Conservation (phyloP, 768 basidiomycete genomes). For the Macrolepiota dolichaula region DNA sequence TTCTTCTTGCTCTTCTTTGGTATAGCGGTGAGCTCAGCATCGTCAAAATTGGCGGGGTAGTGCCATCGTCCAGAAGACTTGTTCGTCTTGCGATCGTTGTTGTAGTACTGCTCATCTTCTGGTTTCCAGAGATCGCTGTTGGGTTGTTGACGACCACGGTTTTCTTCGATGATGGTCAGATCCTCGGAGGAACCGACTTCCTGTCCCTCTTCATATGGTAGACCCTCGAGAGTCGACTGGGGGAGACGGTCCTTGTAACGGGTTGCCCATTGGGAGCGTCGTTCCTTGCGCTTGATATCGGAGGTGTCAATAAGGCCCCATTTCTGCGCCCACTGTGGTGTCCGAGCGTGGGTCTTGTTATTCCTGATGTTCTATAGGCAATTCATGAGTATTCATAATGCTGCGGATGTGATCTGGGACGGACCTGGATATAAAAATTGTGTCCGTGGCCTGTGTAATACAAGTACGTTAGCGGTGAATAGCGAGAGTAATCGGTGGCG, state of each 20-base stretch:
- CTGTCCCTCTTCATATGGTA: constrained; percentile 80
- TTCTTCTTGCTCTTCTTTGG: constrained; percentile 53
- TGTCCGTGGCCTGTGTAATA: constrained; percentile 83
- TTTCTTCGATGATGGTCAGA: constrained; percentile 32
- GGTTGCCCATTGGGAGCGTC: constrained; percentile 82
- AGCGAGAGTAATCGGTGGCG: constrained; percentile 1
- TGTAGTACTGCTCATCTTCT: constrained; percentile 77
- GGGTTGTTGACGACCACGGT: constrained; percentile 29
- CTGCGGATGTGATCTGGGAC: constrained; percentile 4
- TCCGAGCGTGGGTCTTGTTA: constrained; percentile 88
- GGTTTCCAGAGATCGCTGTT: constrained; percentile 68
- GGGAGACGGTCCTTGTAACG: constrained; percentile 83
- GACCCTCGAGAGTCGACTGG: constrained; percentile 65
- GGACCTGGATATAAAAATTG: constrained; percentile 89
- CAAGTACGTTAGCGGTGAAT: constrained; percentile 8
- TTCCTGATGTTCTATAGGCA: constrained; percentile 80
- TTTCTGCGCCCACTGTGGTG: constrained; percentile 93
- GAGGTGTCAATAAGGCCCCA: constrained; percentile 86
- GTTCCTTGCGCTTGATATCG: constrained; percentile 73
- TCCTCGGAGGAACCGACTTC: constrained; percentile 40
- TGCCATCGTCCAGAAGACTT: constrained; percentile 66
- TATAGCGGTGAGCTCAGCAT: constrained; percentile 39
- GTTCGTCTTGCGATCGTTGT: constrained; percentile 39
- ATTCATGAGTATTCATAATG: background rate
- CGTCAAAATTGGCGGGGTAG: constrained; percentile 84